Conservation (phyloP, 345 rosid species). For the Eucalyptus marginata region DNA sequence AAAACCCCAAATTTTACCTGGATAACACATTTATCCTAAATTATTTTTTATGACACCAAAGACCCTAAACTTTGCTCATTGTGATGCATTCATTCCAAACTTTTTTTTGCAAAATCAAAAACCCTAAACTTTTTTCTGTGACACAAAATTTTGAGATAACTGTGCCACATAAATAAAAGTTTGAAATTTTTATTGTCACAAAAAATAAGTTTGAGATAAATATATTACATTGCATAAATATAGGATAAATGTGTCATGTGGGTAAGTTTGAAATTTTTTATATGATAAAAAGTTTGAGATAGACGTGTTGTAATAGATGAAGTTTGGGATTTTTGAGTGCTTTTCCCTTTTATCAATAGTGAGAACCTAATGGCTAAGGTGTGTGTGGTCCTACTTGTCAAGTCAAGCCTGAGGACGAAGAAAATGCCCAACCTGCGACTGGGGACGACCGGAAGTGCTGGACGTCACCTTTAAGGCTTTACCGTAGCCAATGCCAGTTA, state of each 20-base stretch:
- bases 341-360: too few species aligned
- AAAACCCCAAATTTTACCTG: rapidly evolving
- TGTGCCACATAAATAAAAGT: rapidly evolving
- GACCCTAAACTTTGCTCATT: rapidly evolving
- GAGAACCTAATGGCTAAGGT: background rate
- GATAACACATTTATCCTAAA: rapidly evolving
- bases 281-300: too few species aligned
- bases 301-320: too few species aligned
- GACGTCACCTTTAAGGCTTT: background rate
- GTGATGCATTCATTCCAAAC: too few species aligned
- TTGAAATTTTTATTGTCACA: too few species aligned
- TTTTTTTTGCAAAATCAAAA: too few species aligned
- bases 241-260: too few species aligned
- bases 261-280: too few species aligned
- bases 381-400: background rate
- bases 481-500: background rate
- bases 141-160: too few species aligned
- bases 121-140: rapidly evolving
- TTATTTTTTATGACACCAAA: too few species aligned
- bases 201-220: too few species aligned
- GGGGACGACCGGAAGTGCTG: background rate
- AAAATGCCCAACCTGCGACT: background rate
- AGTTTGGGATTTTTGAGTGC: too few species aligned
- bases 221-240: rapidly evolving
- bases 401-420: background rate